Conservation (phyloP, 2,329 filamentous ascomycete genomes). For the Neoarthrinium moseri region DNA sequence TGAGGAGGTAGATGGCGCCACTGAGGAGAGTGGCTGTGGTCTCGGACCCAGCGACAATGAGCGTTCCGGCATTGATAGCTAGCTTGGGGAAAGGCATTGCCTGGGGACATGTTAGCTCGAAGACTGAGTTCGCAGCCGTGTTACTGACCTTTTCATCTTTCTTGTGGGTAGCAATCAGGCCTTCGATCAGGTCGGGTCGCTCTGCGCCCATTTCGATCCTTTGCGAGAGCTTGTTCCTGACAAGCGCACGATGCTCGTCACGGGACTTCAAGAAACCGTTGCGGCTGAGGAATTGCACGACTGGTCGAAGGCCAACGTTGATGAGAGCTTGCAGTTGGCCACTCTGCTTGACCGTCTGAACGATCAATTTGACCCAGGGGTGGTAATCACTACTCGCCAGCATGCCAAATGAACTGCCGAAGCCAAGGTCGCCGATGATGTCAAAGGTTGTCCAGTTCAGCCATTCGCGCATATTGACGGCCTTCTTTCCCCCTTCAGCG, state of each 20-base stretch:
- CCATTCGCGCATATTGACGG: conserved; percentile 35
- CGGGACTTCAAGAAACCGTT: conserved; percentile 15
- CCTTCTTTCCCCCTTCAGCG: conserved; percentile 12
- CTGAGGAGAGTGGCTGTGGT: conserved; percentile 47
- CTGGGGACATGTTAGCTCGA: background rate
- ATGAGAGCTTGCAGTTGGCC: conserved; percentile 16
- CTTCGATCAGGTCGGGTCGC: conserved; percentile 31
- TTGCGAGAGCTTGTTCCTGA: conserved; percentile 21
- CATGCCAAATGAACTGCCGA: conserved; percentile 40
- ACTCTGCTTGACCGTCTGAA: conserved; percentile 22
- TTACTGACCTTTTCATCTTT: conserved; percentile 22
- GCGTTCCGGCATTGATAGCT: conserved; percentile 21
- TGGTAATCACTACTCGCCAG: conserved; percentile 31
- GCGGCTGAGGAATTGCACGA: conserved; percentile 15
- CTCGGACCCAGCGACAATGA: conserved; percentile 47
- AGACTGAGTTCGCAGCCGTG: background rate
- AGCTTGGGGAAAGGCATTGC: conserved; percentile 17
- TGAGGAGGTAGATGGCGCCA: conserved; percentile 36
- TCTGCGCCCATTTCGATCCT: conserved; percentile 25
- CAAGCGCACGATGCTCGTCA: conserved; percentile 19
- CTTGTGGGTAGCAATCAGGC: conserved; percentile 25
- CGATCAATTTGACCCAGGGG: conserved; percentile 33
- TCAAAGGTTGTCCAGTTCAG: conserved; percentile 40
- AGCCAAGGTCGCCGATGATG: conserved; percentile 45
- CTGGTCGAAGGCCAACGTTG: conserved; percentile 14